Base-by-base conservation (phyloP, 371 early-diverging fungal species). In the Chytridium lagenaria region DNA sequence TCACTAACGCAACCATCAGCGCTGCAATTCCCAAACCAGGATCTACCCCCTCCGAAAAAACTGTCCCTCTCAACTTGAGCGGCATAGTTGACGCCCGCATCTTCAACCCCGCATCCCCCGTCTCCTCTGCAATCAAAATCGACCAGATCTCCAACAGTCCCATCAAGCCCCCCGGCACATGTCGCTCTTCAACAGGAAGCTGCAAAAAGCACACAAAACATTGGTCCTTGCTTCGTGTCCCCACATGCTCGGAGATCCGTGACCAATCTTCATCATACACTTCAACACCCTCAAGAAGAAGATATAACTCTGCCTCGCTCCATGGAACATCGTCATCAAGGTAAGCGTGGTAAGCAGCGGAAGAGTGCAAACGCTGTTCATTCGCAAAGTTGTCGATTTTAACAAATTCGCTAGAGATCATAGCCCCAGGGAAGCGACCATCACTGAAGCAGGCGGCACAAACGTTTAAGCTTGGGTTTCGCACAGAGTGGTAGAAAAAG, bases 231-330 rank as follows among this genome's bases (percentile, higher is more conserved):
- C 93, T 90, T 57, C 94, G 91, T 38, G 96, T 96, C 2, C 95
- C 95, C 22, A 99, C 98, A 77, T 98, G 94, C 44, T 92, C 92
- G 15, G 97, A 89, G 68, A 99, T 93, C 49, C 90, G 89, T 73
- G 90, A 89, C 99, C 99, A 99, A 82, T 98, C 96, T 70, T 98
- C 96, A 50, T 95, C 94, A 83, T 86, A 95, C 87, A 95, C 87
- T 76, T 99, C 99, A 38, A 99, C 84, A 0, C 93, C 99, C 84
- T 98, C 99, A 50, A 99, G 82, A 37, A 99, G 86, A 65, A 93
- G 80, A 30, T 98, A 84, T 10, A 93, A 94, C 78, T 99, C 99
- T 80, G 97, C 92, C 71, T 96, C 96, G 1, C 91, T 88, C 99
- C 99, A 99, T 30, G 85, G 81, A 1, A 31, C 30, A 33, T 89